Conservation (phyloP, 805 yeast genomes). For the Saturnispora serradocipensis region DNA sequence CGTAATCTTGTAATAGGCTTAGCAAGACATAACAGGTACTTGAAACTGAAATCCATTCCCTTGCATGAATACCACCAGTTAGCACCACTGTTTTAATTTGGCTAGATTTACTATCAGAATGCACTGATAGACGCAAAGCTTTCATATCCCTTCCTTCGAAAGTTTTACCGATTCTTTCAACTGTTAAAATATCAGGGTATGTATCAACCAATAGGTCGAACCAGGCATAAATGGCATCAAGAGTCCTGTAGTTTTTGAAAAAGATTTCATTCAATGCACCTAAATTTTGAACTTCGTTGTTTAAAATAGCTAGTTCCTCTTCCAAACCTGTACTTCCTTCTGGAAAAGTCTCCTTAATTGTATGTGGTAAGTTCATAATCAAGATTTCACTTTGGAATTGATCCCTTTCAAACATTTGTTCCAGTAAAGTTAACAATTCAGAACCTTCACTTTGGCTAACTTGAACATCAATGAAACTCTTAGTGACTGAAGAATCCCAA, state of each 20-base stretch:
- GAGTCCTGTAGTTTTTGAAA: constrained; percentile 60
- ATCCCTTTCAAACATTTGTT: constrained; percentile 2
- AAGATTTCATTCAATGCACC: constrained; percentile 38
- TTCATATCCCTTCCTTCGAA: constrained; percentile 64
- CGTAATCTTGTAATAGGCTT: constrained; percentile 40
- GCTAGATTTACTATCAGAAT: constrained; percentile 24
- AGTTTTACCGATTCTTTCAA: constrained; percentile 68
- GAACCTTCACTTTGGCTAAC: constrained; percentile 18
- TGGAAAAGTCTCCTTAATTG: constrained; percentile 49
- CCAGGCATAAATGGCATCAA: constrained; percentile 67
- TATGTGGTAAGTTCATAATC: constrained; percentile 48
- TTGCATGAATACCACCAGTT: constrained; percentile 79
- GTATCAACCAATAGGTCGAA: constrained; percentile 48
- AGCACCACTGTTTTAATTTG: constrained; percentile 55
- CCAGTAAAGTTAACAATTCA: constrained; percentile 14
- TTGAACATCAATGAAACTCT: constrained; percentile 40
- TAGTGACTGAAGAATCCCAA: constrained; percentile 41
- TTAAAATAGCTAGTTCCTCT: neutral
- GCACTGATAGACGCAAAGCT: constrained; percentile 54
- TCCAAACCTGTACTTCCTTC: constrained; percentile 4
- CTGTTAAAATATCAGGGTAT: constrained; percentile 52
- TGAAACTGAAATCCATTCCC: constrained; percentile 82
- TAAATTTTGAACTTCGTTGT: neutral
- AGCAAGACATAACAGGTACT: constrained; percentile 51
- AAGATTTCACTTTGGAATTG: constrained; percentile 31